A percentile compares a stretch with the other conserved stretches of the same genome.
These are phyloP conservation scores for Acidomyces sp. DNA, from an alignment of 495 filamentous ascomycete genomes.

Conservation along the genomic window DNA sequence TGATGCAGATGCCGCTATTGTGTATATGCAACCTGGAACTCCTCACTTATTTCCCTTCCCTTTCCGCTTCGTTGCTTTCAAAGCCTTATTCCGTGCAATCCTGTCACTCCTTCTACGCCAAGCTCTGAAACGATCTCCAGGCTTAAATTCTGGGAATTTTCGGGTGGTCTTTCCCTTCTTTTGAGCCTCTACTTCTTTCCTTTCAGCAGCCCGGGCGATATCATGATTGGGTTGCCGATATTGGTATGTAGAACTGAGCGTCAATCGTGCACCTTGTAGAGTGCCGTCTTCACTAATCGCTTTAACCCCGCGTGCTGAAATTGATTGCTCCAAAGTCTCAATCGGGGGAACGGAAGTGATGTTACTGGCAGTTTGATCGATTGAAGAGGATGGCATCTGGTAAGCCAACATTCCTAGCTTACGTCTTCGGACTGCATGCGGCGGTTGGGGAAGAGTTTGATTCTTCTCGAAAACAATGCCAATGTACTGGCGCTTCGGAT, in stretches of 20 bases:
- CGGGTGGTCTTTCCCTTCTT: conserved; percentile 11
- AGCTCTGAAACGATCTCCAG: conserved; percentile 45
- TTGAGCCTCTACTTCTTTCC: conserved; percentile 16
- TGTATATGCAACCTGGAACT: no score
- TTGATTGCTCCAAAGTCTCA: background rate
- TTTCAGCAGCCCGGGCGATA: conserved; percentile 58
- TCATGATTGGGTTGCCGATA: conserved; percentile 75
- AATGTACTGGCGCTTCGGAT: conserved; percentile 80
- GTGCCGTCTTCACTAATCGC: background rate
- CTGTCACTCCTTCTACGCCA: conserved; percentile 47
- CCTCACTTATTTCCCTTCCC: conserved; percentile 27
- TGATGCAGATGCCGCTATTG: no score
- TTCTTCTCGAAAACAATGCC: conserved; percentile 74
- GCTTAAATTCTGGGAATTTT: conserved; percentile 32
- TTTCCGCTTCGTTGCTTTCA: conserved; percentile 44
- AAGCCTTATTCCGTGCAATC: conserved; percentile 41
- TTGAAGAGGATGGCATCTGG: conserved; percentile 6
- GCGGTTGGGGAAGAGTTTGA: conserved; percentile 58
- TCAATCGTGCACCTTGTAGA: conserved; percentile 9
- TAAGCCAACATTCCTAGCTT: conserved; percentile 53
- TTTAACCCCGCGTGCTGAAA: background rate
- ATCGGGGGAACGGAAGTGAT: background rate
- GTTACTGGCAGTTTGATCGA: background rate
- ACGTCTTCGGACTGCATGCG: conserved; percentile 51
- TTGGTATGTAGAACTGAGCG: conserved; percentile 57